Evolutionary conservation across 2,329 filamentous ascomycete genomes (phyloP), one percentile per base, ranked within the genome.

Genomic region (Dichotomopilus funicola): DNA sequence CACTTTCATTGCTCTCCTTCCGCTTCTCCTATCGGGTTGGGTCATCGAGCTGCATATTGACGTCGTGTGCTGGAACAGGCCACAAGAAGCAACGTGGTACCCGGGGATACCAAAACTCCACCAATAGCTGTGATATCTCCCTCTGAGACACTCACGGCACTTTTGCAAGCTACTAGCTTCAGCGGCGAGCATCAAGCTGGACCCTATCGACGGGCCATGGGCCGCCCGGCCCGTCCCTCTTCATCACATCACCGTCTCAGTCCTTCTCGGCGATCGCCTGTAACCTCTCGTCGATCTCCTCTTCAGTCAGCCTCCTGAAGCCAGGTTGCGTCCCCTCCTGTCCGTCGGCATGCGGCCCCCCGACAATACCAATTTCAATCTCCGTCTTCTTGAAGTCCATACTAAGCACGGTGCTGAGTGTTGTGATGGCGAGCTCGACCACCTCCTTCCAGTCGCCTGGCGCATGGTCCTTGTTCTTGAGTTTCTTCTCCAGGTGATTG

Each of bases 311-410:
- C 65, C 86, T 87, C 71, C 91, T 85, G 80, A 99, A 99, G 60
- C 78, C 79, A 49, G 86, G 74, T 67, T 89, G 82, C 61, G 86
- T 88, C 62, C 89, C 90, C 71, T 95, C 88, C 74, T 88, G 81
- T 63, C 91, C 92, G 68, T 95, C 89, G 57, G 78, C 75, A 66
- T 84, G 82, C 56, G 92, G 91, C 35, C 91, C 92, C 63, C 94
- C 94, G 53, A 96, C 94, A 68, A 99, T 91, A 61, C 94, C 94
- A 74, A 99, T 89, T 77, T 99, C 94, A 71, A 99, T 86, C 79
- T 99, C 94, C 66, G 88, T 88, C 81, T 97, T 97, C 83, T 99
- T 99, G 80, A 99, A 99, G 73, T 99, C 94, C 73, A 97, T 95
- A 74, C 92, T 96, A 62, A 99, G 81, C 58, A 99, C 91, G 38